A percentile compares a stretch with the other conserved stretches of the same genome.
These are phyloP conservation scores for Globisporangium emineosum DNA, from an alignment of 352 stramenopile species.

Conservation along the genomic window DNA sequence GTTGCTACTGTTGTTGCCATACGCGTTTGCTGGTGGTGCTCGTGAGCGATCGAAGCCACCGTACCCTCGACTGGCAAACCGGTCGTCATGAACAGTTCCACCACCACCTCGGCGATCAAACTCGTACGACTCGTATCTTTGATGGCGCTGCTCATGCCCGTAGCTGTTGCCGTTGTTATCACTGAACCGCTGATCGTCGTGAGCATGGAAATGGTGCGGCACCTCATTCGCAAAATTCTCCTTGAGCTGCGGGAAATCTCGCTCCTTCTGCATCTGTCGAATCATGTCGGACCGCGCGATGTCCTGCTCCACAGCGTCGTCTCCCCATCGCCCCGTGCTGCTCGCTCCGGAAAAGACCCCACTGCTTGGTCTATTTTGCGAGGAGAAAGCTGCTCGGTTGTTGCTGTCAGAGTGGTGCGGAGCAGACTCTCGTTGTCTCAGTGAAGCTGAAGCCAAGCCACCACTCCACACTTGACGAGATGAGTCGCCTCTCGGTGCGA, in stretches of 20 bases:
- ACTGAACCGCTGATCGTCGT: slow-evolving; percentile 11
- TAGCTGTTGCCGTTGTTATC: background rate
- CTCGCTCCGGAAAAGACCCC: background rate
- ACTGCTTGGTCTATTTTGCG: background rate
- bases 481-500: background rate
- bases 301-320: slow-evolving; percentile 72
- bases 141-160: background rate
- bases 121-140: background rate
- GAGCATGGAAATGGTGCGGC: slow-evolving; percentile 13
- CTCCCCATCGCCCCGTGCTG: slow-evolving; percentile 56
- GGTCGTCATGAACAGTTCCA: background rate
- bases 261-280: slow-evolving; percentile 24
- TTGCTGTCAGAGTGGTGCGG: background rate
- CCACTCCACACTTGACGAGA: background rate
- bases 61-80: background rate
- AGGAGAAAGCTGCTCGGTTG: background rate
- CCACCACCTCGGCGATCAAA: background rate
- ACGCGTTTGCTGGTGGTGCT: background rate
- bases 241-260: slow-evolving; percentile 43
- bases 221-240: slow-evolving; percentile 12
- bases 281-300: slow-evolving; percentile 32
- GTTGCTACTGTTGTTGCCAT: background rate
- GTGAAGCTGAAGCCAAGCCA: background rate
- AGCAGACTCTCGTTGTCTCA: background rate
- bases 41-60: background rate